These are phyloP conservation scores for Calvatia gigantea DNA, from an alignment of 768 basidiomycete genomes.

Conservation along the genomic window DNA sequence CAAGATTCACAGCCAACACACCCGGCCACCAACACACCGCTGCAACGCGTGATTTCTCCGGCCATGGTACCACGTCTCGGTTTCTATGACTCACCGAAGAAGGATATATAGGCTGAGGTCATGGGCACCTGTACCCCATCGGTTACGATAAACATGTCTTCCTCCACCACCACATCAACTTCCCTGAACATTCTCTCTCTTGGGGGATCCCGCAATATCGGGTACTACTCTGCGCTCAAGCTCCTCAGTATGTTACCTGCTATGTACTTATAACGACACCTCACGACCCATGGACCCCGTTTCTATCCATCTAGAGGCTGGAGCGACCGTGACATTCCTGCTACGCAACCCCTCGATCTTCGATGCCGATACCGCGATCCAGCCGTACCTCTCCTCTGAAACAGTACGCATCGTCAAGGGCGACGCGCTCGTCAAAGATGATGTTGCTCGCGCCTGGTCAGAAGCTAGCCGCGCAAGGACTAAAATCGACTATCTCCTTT, in stretches of 20 bases:
- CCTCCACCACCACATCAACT: neutral
- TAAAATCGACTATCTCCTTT: slow-evolving; percentile 52
- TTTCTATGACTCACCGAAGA: neutral
- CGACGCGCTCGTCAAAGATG: slow-evolving; percentile 51
- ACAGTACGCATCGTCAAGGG: slow-evolving; percentile 55
- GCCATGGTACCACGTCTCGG: too few species aligned
- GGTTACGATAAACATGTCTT: neutral
- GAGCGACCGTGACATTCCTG: slow-evolving; percentile 61
- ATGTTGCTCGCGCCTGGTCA: slow-evolving; percentile 52
- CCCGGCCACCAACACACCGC: too few species aligned
- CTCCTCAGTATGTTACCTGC: slow-evolving; percentile 38
- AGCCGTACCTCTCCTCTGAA: slow-evolving; percentile 45
- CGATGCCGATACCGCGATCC: slow-evolving; percentile 50
- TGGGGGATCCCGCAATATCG: slow-evolving; percentile 57
- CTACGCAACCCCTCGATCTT: slow-evolving; percentile 51
- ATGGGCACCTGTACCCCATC: neutral
- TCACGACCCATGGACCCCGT: neutral
- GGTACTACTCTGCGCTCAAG: slow-evolving; percentile 45
- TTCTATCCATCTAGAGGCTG: slow-evolving; percentile 39
- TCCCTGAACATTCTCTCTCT: slow-evolving; percentile 39
- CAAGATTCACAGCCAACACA: too few species aligned
- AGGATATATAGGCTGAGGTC: neutral
- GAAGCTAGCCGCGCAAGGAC: slow-evolving; percentile 29
- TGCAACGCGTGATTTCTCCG: too few species aligned
- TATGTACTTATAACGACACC: neutral